Evolutionary conservation across 192 early-diverging fungal species (phyloP).

Genomic region (Paraglomus brasilianum): DNA sequence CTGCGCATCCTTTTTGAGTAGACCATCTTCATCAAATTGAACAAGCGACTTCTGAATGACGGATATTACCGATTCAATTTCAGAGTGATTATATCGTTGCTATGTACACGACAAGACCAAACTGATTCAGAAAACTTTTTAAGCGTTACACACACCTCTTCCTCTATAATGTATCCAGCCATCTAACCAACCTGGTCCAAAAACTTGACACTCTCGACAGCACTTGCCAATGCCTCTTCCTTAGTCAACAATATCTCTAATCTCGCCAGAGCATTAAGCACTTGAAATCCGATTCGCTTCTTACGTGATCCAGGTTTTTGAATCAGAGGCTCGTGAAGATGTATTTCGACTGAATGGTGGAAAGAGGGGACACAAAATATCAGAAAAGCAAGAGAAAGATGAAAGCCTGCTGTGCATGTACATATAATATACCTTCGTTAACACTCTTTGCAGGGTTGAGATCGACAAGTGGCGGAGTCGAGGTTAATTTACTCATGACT

Average conservation of each 20-base stretch:
- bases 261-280: conserved; percentile 42
- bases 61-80: conserved; percentile 20
- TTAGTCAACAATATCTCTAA: conserved; percentile 45
- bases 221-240: conserved; percentile 35
- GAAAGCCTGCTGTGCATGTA: not conserved
- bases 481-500: conserved; percentile 34
- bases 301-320: conserved; percentile 41
- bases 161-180: not conserved
- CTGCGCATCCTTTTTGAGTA: conserved; percentile 26
- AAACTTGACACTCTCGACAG: conserved; percentile 6
- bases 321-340: conserved; percentile 43
- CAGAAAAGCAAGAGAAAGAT: not conserved
- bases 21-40: conserved; percentile 26
- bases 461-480: conserved; percentile 43
- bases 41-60: not conserved
- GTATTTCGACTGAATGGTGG: conserved; percentile 39
- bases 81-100: conserved; percentile 29
- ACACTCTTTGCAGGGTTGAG: conserved; percentile 33
- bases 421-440: conserved; percentile 38
- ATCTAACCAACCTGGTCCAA: conserved; percentile 26
- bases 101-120: not conserved
- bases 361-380: not conserved
- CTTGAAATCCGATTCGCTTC: conserved; percentile 43
- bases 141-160: not conserved
- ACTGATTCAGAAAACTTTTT: not conserved